Evolutionary conservation across 1,139 yeast genomes (phyloP).

Genomic region (Kodamaea sp.): DNA sequence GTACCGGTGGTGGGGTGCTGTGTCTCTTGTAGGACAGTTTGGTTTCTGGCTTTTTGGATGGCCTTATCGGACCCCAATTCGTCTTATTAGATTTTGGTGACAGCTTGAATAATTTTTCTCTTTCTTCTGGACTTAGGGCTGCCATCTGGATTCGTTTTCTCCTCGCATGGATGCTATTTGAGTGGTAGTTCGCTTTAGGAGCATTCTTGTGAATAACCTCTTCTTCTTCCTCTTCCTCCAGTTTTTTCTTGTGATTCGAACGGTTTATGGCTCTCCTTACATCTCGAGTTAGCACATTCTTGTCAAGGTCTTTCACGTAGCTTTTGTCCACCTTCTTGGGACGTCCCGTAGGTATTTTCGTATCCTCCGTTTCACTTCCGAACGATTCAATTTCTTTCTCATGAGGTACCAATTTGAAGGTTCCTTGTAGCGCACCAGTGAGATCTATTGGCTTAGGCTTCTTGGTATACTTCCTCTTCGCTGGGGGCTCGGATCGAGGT

Average conservation of each 20-base stretch:
- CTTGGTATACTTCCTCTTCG: conserved; percentile 11
- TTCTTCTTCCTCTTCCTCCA: conserved; percentile 5
- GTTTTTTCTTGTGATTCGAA: conserved; percentile 9
- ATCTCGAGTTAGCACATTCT: conserved; percentile 14
- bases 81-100: neutral
- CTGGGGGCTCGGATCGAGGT: conserved; percentile 29
- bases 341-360: conserved; percentile 8
- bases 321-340: conserved; percentile 13
- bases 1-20: neutral
- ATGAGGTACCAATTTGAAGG: conserved; percentile 13
- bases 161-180: conserved; percentile 1
- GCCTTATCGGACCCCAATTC: conserved; percentile 3
- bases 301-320: conserved; percentile 15
- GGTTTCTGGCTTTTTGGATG: conserved; percentile 1
- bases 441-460: conserved; percentile 13
- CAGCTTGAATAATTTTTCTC: conserved; percentile 1
- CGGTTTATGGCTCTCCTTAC: conserved; percentile 14
- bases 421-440: conserved; percentile 14
- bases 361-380: conserved; percentile 6
- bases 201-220: neutral
- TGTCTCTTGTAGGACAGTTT: neutral
- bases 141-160: conserved; percentile 7
- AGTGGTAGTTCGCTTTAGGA: conserved; percentile 1
- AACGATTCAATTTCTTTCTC: conserved; percentile 10
- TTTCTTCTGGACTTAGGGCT: conserved; percentile 3